These are phyloP conservation scores for Beauveria asiatica DNA, from an alignment of 2,329 filamentous ascomycete genomes.

Conservation along the genomic window DNA sequence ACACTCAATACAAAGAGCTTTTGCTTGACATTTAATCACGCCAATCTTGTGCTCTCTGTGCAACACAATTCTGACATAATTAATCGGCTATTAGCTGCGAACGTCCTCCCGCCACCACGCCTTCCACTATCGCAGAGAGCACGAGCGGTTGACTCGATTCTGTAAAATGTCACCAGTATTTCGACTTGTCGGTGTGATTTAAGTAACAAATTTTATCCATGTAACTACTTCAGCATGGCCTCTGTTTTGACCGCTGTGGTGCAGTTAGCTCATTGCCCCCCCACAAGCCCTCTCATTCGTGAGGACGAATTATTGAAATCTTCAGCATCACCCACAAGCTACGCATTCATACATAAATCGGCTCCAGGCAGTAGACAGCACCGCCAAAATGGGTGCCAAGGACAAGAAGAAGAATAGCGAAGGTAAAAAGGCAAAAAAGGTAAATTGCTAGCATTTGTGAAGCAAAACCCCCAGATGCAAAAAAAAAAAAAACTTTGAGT, in stretches of 20 bases:
- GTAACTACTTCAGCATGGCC: not conserved
- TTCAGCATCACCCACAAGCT: not conserved
- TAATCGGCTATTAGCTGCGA: not conserved
- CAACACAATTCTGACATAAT: not conserved
- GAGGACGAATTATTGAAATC: not conserved
- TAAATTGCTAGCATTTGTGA: constrained; percentile 14
- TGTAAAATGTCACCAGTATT: too few relatives aligned
- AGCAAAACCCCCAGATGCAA: not conserved
- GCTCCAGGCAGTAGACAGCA: constrained; percentile 21
- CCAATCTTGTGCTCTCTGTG: not conserved
- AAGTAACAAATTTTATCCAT: not conserved
- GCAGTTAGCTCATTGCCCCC: not conserved
- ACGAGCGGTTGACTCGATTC: too few relatives aligned
- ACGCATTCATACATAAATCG: not conserved
- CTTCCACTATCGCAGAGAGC: too few relatives aligned
- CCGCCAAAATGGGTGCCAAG: constrained; percentile 26
- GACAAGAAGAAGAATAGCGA: constrained; percentile 43
- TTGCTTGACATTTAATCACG: not conserved
- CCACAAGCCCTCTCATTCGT: constrained; percentile 5
- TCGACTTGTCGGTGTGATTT: too few relatives aligned
- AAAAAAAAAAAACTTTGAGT: not conserved
- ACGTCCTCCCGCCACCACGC: too few relatives aligned
- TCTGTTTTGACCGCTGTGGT: not conserved
- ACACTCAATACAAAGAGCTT: not conserved
- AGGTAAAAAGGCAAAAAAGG: constrained; percentile 43